Base-by-base conservation (phyloP, 164 flowering plant genomes). In the Umbilicus rupestris region DNA sequence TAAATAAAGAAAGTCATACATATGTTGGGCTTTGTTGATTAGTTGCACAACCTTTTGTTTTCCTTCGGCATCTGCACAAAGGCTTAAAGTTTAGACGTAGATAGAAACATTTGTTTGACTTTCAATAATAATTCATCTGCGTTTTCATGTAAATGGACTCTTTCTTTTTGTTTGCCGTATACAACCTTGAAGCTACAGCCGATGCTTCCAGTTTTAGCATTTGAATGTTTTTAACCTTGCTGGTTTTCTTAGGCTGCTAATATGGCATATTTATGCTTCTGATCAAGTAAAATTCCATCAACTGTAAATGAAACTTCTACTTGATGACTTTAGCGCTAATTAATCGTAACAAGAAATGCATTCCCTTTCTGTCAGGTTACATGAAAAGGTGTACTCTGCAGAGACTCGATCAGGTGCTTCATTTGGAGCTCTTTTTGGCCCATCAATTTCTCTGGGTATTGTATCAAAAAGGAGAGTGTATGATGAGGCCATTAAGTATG, bases 391-490 rank as follows among this genome's bases (percentile, higher is more conserved):
- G 45, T 81, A 82, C 5, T 57, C 68, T 62, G 75, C 86, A 73
- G 96, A 92, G 76, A 84, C 68, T 72, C 75, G 90, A 67, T 70
- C 68, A 39, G 97, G 94, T 65, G 86, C 96, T 72, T 87, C 96
- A 71, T 92, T 89, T 80, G 63, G 69, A 50, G 70, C 75, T 29
- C 86, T 92, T 39, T 89, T 89, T 78, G 85, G 90, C 22, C 72
- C 84, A 75, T 84, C 85, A 44, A 84, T 87, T 74, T 68, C 60
- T 71, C 84, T 89, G 74, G 97, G 97, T 22, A 80, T 86, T 66
- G 55, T 92, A 68, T 89, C 96, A 28, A 89, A 85, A 77, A 85
- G 96, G 76, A 85, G 85, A 75, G 86, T 86, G 52, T 68, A 86
- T 75, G 72, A 72, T 79, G 97, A 92, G 75, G 86, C 94, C 52